Conservation (phyloP, 305 asterid species). For the Lippia alba region DNA sequence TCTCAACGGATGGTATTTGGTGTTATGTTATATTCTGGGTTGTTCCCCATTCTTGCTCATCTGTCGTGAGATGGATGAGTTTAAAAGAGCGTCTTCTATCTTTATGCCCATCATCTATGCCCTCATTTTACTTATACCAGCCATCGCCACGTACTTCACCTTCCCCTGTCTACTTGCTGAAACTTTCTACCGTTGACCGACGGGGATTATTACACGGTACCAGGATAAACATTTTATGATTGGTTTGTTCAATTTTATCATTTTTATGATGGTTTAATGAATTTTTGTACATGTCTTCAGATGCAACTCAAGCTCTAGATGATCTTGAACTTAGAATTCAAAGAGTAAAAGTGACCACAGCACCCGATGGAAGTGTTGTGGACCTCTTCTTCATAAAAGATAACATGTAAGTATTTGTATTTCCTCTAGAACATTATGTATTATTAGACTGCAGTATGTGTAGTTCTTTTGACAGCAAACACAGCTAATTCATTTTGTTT, state of each 20-base stretch:
- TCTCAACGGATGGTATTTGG: slow-evolving; percentile 91
- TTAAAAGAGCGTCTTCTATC: slow-evolving; percentile 75
- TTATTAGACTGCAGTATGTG: slow-evolving; percentile 16
- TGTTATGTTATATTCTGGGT: slow-evolving; percentile 81
- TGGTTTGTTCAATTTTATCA: neutral
- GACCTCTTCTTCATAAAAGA: slow-evolving; percentile 72
- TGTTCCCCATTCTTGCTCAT: slow-evolving; percentile 56
- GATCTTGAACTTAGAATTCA: slow-evolving; percentile 79
- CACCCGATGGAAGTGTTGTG: slow-evolving; percentile 74
- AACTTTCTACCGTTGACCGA: slow-evolving; percentile 60
- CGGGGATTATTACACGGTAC: slow-evolving; percentile 82
- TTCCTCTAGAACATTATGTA: slow-evolving; percentile 5
- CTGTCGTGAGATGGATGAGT: slow-evolving; percentile 61
- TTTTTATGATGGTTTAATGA: slow-evolving; percentile 23
- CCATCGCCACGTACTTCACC: slow-evolving; percentile 42
- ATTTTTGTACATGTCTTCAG: slow-evolving; percentile 41
- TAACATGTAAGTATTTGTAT: slow-evolving; percentile 53
- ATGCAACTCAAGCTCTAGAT: slow-evolving; percentile 73
- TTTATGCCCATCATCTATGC: slow-evolving; percentile 64
- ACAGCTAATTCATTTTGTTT: too few relatives aligned
- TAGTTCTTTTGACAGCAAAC: neutral
- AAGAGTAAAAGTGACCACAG: slow-evolving; percentile 79
- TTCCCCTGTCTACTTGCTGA: slow-evolving; percentile 67
- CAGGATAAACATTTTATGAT: neutral
- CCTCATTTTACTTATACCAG: slow-evolving; percentile 55